These are phyloP conservation scores for Boeremia exigua DNA, from an alignment of 2,329 filamentous ascomycete genomes.

Conservation along the genomic window DNA sequence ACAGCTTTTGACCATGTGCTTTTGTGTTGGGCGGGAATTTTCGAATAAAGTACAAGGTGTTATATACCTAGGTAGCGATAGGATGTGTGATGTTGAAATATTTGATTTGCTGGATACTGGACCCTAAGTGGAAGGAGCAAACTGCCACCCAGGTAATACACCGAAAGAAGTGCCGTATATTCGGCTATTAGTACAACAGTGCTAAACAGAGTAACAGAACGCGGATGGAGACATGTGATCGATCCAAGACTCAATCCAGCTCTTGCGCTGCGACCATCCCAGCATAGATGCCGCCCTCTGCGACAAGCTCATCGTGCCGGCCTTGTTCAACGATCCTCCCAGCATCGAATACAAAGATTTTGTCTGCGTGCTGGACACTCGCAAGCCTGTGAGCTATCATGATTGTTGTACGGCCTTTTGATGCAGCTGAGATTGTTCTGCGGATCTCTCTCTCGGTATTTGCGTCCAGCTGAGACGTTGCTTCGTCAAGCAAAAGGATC, in stretches of 20 bases:
- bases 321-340: slow-evolving; percentile 67
- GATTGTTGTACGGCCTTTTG: slow-evolving; percentile 64
- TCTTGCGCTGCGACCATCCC: slow-evolving; percentile 48
- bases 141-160: neutral
- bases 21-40: neutral
- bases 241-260: slow-evolving; percentile 29
- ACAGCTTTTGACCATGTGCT: neutral
- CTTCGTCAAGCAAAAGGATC: slow-evolving; percentile 56
- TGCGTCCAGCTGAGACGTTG: slow-evolving; percentile 55
- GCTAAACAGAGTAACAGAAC: neutral
- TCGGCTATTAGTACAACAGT: neutral
- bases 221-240: neutral
- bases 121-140: slow-evolving; percentile 2
- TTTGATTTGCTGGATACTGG: neutral
- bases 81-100: neutral
- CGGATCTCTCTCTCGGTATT: slow-evolving; percentile 54
- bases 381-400: slow-evolving; percentile 79
- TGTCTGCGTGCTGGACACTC: slow-evolving; percentile 78
- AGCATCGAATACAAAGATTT: slow-evolving; percentile 79
- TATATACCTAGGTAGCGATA: too few species aligned
- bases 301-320: slow-evolving; percentile 65
- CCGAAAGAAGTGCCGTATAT: neutral
- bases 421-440: slow-evolving; percentile 49
- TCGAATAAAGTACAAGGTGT: neutral
- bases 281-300: slow-evolving; percentile 42